Evolutionary conservation across 106 monocot species (phyloP), one percentile per base, ranked within the genome.

Genomic region (Xerophyta viscosa): DNA sequence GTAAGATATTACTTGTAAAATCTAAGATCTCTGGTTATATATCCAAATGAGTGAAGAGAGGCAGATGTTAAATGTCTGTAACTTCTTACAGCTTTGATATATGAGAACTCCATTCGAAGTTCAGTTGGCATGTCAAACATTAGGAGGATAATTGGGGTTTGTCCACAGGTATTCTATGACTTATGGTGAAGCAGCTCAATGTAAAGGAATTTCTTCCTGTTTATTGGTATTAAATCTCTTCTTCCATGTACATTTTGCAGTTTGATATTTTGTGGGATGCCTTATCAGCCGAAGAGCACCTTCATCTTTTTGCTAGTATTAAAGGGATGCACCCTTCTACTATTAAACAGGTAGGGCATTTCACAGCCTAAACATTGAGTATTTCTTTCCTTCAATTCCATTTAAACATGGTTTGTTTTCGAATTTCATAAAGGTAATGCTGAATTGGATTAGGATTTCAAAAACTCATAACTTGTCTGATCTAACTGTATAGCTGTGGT

Each of bases 221-320:
- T n/a, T n/a, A n/a, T n/a, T n/a, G n/a, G n/a, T n/a, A n/a, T n/a
- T n/a, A n/a, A n/a, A 33, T 23, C 56, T 12, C 2, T 27, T 50
- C 57, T 29, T 25, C 13, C 56, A 19, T 25, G 28, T 50, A 5
- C 19, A 25, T 20, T 48, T 9, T 62, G 52, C 67, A 93, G 93
- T 93, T 93, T 75, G 93, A 93, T 62, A 81, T 88, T 31, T 60
- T 93, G 42, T 93, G 93, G 93, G 81, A 93, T 64, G 83, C 83
- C 63, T 63, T 93, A 72, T 79, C 93, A 42, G 83, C 70, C 31
- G 12, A 67, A 66, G 87, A 93, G 37, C 93, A 93, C 66, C 46
- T 93, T 59, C 62, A 77, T 62, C 39, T 88, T 12, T 93, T 93
- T 72, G 83, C 93, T 21, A 84, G 80, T 22, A 80, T 93, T 43